Conservation (phyloP, 768 basidiomycete genomes). For the Calocybe gangraenosa region DNA sequence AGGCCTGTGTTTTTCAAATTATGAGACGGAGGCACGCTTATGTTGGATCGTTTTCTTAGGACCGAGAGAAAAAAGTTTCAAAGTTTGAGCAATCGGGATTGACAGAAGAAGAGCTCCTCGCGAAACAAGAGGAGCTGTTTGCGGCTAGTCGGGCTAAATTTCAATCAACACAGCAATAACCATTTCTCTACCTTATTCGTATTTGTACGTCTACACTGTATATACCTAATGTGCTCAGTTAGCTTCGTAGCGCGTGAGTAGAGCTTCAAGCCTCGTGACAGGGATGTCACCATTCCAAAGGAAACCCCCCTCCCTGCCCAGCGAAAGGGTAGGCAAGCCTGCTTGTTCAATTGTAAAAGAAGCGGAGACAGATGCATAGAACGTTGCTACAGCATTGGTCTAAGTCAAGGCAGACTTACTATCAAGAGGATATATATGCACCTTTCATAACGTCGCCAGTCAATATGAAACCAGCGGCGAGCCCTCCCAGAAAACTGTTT, state of each 20-base stretch:
- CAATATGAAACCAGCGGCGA: constrained; percentile 66
- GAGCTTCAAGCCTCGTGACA: constrained; percentile 46
- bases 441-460: constrained; percentile 63
- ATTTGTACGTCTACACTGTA: constrained; percentile 25
- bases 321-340: constrained; percentile 59
- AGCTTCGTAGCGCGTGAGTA: constrained; percentile 39
- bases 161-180: constrained; percentile 55
- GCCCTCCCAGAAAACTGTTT: constrained; percentile 83
- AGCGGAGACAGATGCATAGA: constrained; percentile 79
- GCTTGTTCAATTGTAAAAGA: constrained; percentile 81
- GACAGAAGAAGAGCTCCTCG: constrained; percentile 85
- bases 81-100: constrained; percentile 86
- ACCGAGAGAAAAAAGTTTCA: constrained; percentile 89
- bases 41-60: constrained; percentile 42
- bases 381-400: constrained; percentile 41
- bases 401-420: constrained; percentile 1
- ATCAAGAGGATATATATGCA: constrained; percentile 28
- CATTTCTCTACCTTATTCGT: constrained; percentile 17
- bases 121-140: constrained; percentile 87
- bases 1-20: constrained; percentile 47
- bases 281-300: constrained; percentile 76
- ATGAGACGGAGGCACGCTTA: not conserved
- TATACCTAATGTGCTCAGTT: constrained; percentile 30
- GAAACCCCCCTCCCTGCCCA: constrained; percentile 23
- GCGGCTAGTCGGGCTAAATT: constrained; percentile 86